Base-by-base conservation (phyloP, 306 rosid genomes). In the Sechiopsis laciniata region DNA sequence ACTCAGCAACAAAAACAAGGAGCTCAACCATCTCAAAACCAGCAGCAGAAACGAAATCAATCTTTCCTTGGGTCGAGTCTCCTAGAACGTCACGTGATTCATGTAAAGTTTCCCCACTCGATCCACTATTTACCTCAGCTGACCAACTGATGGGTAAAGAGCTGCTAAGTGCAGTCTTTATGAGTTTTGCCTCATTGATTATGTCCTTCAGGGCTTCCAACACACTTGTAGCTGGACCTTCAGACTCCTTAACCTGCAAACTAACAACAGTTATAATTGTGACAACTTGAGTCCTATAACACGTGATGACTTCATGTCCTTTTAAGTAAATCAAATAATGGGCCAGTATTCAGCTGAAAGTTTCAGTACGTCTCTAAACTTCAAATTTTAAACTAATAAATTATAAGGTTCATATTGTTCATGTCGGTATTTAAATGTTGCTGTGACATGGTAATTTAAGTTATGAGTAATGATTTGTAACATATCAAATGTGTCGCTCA, bases 11-110 rank as follows among this genome's bases (percentile, higher is more conserved):
- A 80, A 88, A 84, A 72, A 88, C 80, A 78, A 91, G 77, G 71
- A 94, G 99, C 80, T 94, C 99, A 80, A 89, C 96, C 99, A 94
- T 91, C 85, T 94, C 95, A 78, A 94, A 84, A 78, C 99, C 99
- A 9, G 91, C 95, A 61, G 90, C 92, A 71, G 90, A 80, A 58
- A 94, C 88, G 51, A 82, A 60, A 79, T 94, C 97, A 35, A 83
- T 79, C 84, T 94, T 94, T 75, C 84, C 88, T 46, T 69, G 74
- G 74, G 67, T 57, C 73, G 80, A 35, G 59, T 83, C 84, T 80
- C 79, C 83, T 58, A 72, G 45, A 32, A 60, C 59, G 53, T 73
- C 74, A n/a, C 72, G 66, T 0, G 79, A 69, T 72, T 82, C 87
- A 67, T 67, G 81, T 54, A 26, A 69, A 71, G 51, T 15, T 72